Base-by-base conservation (phyloP, 192 early-diverging fungal genomes). In the Coemansia sp. region DNA sequence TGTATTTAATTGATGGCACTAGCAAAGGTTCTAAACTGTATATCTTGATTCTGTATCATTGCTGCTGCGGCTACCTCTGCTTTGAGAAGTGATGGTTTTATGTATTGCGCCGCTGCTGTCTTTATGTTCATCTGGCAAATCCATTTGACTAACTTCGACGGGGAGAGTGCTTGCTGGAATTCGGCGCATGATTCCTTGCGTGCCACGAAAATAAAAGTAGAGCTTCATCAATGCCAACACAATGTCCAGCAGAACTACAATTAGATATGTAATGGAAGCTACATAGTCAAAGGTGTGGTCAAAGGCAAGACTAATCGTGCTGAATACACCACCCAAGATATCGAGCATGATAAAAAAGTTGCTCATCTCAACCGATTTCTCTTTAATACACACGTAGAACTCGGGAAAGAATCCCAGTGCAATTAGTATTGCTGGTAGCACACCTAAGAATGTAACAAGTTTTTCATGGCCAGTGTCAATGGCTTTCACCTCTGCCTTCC, bases 211-310 rank as follows among this genome's bases (percentile, higher is more conserved):
- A 22, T 67, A 67, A 30, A 68, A 81, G 66, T 65, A 82, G 17
- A 74, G n/a, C 65, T 82, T 82, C 75, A 82, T 74, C 3, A 73
- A 17, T 1, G 22, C 75, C 21, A 82, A 53, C 19, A 82, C 66
- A 32, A 82, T 51, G 21, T 77, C 80, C 11, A 82, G 68, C 30
- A 82, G 57, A 3, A 82, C 68, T 6, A 82, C 79, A 22, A 82
- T 67, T 21, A 82, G 63, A 46, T 82, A 82, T 0, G 75, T 82
- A 21, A 82, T 82, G 1, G 79, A 82, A 8, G 79, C 79, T 14
- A 82, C 68, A 56, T 82, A 82, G 68, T 82, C 75, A 25, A 82
- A 82, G 9, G 70, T 65, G 19, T 74, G 71, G 64, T 77, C 79
- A 22, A 82, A 82, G 0, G 70, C 79, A 42, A 82, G 60, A 32